Conservation (phyloP, 768 basidiomycete genomes). For the Lactarius trivialis region DNA sequence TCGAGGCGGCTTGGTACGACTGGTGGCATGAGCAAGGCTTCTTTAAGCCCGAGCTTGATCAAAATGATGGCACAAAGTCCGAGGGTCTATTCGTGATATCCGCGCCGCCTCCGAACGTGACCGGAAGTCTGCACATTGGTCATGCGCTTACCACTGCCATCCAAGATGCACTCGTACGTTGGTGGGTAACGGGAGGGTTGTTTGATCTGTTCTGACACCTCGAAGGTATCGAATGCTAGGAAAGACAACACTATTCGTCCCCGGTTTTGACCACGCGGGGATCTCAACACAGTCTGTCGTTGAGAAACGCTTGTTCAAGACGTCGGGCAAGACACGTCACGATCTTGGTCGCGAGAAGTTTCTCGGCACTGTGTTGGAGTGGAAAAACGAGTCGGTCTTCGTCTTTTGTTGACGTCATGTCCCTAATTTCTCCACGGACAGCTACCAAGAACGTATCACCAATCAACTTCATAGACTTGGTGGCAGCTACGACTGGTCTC, state of each 20-base stretch:
- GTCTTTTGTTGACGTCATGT: neutral
- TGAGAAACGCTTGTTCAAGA: conserved; percentile 85
- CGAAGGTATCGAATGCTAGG: conserved; percentile 93
- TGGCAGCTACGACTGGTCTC: conserved; percentile 91
- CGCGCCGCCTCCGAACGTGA: conserved; percentile 93
- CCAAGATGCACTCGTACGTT: conserved; percentile 84
- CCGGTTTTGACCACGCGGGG: conserved; percentile 97
- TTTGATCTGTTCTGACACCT: neutral
- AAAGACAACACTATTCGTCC: conserved; percentile 80
- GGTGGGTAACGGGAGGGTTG: conserved; percentile 41
- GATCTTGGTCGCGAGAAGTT: conserved; percentile 90
- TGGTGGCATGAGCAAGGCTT: conserved; percentile 94
- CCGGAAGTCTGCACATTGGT: conserved; percentile 91
- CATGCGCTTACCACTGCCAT: conserved; percentile 90
- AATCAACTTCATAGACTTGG: conserved; percentile 84
- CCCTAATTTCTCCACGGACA: conserved; percentile 28
- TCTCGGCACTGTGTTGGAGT: conserved; percentile 44
- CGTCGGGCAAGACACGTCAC: conserved; percentile 75
- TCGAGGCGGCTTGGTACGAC: conserved; percentile 95
- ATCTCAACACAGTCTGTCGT: conserved; percentile 98
- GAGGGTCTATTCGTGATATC: conserved; percentile 81
- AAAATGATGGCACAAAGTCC: conserved; percentile 50
- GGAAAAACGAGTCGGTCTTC: conserved; percentile 86
- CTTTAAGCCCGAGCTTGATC: conserved; percentile 68
- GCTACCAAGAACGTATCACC: conserved; percentile 91